A percentile compares a stretch with the other conserved stretches of the same genome.
These are phyloP conservation scores for Termitomyces bulborhizus DNA, from an alignment of 768 basidiomycete genomes.

Conservation along the genomic window DNA sequence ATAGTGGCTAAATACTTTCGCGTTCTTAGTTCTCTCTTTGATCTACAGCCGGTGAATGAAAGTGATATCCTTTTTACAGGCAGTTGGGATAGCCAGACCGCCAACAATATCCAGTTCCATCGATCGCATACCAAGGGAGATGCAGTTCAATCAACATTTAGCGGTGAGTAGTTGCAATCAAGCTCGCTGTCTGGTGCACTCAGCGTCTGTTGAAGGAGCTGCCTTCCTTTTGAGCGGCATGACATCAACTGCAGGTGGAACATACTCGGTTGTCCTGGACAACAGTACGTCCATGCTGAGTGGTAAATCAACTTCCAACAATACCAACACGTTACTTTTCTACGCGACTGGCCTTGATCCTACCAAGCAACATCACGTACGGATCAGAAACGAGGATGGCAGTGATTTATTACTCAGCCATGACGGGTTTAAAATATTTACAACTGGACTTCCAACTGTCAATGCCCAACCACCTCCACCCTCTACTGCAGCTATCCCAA, in stretches of 20 bases:
- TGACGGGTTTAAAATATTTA: slow-evolving; percentile 43
- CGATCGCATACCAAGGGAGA: slow-evolving; percentile 37
- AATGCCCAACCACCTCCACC: neutral
- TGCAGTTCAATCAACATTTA: slow-evolving; percentile 34
- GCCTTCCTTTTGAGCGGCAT: slow-evolving; percentile 56
- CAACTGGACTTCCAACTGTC: slow-evolving; percentile 17
- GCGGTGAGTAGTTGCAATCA: slow-evolving; percentile 30
- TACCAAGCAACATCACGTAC: slow-evolving; percentile 38
- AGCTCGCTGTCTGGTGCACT: neutral
- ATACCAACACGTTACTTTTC: slow-evolving; percentile 52
- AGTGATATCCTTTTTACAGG: slow-evolving; percentile 45
- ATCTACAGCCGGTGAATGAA: slow-evolving; percentile 33
- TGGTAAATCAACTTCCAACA: slow-evolving; percentile 46
- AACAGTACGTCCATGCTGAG: slow-evolving; percentile 40
- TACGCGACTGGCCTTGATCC: slow-evolving; percentile 57
- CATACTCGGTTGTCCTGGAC: slow-evolving; percentile 46
- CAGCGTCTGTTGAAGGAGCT: slow-evolving; percentile 37
- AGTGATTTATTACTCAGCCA: slow-evolving; percentile 41
- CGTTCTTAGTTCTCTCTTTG: neutral
- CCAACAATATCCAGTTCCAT: slow-evolving; percentile 15
- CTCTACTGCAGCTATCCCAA: slow-evolving; percentile 21
- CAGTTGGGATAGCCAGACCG: slow-evolving; percentile 40
- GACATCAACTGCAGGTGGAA: slow-evolving; percentile 51
- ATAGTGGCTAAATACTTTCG: neutral
- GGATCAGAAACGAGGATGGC: slow-evolving; percentile 52